phyloP scores from a whole-genome alignment of 768 basidiomycete species.

The Tephrocybe sp. region DNA sequence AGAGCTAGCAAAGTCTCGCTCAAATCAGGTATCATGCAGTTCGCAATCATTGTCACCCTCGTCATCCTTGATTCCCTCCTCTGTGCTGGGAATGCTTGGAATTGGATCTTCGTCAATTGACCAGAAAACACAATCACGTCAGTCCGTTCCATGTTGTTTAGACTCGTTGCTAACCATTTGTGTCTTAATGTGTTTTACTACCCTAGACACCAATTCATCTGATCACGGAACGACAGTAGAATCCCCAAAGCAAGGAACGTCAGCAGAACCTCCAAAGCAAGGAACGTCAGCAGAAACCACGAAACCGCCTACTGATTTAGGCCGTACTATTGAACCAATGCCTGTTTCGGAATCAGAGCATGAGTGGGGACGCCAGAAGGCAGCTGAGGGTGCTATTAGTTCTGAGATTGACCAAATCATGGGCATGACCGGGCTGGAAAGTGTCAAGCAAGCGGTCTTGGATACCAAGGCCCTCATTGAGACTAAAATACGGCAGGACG shows the following conservation, averaged over 20 bases:
- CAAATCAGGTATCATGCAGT: not conserved
- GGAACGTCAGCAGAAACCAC: not conserved
- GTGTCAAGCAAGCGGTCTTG: conserved; percentile 61
- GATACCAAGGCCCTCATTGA: conserved; percentile 59
- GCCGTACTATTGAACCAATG: not conserved
- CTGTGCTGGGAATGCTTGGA: not conserved
- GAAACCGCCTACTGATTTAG: not conserved
- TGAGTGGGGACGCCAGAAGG: conserved; percentile 61
- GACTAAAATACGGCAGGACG: conserved; percentile 47
- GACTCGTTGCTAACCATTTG: too few species aligned
- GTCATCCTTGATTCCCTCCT: not conserved
- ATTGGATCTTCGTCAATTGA: not conserved
- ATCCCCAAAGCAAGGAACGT: too few species aligned
- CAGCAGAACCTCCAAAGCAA: not conserved
- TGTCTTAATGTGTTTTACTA: too few species aligned
- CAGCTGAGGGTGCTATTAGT: conserved; percentile 48
- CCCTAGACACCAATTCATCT: too few species aligned
- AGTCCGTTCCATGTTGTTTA: not conserved
- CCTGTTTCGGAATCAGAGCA: conserved; percentile 34
- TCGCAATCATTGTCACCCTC: not conserved
- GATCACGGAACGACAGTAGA: too few species aligned
- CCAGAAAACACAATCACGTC: not conserved
- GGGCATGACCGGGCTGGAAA: conserved; percentile 67
- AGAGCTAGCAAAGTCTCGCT: conserved; percentile 21
- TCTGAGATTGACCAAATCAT: conserved; percentile 62